Evolutionary conservation across 768 basidiomycete species (phyloP).

Genomic region (Boletellus emodensis): DNA sequence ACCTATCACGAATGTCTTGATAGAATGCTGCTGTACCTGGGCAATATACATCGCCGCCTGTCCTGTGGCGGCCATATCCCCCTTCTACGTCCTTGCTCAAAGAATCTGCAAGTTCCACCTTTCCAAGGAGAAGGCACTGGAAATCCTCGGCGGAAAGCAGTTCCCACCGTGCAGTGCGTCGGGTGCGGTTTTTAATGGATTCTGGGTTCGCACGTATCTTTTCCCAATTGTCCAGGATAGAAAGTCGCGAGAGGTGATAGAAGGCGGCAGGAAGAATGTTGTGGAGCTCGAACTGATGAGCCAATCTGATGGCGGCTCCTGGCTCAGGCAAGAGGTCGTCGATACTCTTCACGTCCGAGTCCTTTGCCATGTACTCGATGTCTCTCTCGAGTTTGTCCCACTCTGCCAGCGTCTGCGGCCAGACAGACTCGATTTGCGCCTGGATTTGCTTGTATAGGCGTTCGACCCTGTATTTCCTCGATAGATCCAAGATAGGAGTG

Average conservation of each 20-base stretch:
- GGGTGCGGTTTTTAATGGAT: not conserved
- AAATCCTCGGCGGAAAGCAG: conserved; percentile 19
- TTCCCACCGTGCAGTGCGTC: conserved; percentile 25
- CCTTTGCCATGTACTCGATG: not conserved
- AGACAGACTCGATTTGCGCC: conserved; percentile 4
- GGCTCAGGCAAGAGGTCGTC: conserved; percentile 20
- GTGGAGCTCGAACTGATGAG: conserved; percentile 37
- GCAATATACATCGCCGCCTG: not conserved
- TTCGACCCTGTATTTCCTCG: conserved; percentile 11
- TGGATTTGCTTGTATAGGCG: conserved; percentile 3
- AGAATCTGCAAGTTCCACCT: not conserved
- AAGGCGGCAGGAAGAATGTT: conserved; percentile 46
- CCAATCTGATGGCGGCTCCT: conserved; percentile 38
- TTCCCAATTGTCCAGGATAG: conserved; percentile 19
- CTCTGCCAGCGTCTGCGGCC: conserved; percentile 9
- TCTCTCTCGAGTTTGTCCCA: conserved; percentile 14
- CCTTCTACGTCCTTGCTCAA: not conserved
- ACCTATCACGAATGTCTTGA: not conserved
- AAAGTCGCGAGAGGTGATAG: conserved; percentile 41
- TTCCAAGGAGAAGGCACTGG: conserved; percentile 13
- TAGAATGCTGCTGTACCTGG: not conserved
- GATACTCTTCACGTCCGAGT: not conserved
- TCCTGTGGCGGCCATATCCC: too few relatives aligned
- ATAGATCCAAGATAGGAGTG: conserved; percentile 7
- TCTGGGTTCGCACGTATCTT: not conserved